Conservation (phyloP, 352 stramenopile genomes). For the Peronosclerospora sorghi region DNA sequence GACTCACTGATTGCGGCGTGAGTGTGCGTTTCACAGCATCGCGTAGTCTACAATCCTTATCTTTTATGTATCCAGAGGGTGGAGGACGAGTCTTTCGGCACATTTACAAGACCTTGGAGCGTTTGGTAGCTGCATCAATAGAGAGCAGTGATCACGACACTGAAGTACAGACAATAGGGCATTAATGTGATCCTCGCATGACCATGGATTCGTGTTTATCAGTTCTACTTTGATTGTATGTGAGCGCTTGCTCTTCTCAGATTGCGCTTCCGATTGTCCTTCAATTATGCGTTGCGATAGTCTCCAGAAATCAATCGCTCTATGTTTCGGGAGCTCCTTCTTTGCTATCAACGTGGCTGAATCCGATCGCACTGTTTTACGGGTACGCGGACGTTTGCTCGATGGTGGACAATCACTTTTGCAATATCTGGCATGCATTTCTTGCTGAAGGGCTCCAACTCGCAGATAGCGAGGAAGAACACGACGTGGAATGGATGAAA, state of each 20-base stretch:
- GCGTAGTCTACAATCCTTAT: too few relatives aligned
- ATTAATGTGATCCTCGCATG: constrained; percentile 9
- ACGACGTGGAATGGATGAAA: not conserved
- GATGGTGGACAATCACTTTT: constrained; percentile 65
- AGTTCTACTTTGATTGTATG: constrained; percentile 42
- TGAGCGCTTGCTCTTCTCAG: constrained; percentile 54
- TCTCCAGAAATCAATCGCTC: constrained; percentile 20
- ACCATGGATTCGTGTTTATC: constrained; percentile 31
- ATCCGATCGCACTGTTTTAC: constrained; percentile 33
- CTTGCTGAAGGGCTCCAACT: constrained; percentile 11
- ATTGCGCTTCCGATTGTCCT: constrained; percentile 41
- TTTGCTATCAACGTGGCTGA: constrained; percentile 35
- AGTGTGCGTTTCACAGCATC: too few relatives aligned
- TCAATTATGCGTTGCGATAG: constrained; percentile 36
- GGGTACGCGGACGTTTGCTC: constrained; percentile 26
- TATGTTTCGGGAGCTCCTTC: constrained; percentile 25
- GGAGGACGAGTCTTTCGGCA: constrained; percentile 43
- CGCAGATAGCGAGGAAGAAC: constrained; percentile 3
- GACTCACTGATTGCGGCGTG: constrained; percentile 42
- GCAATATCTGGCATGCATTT: constrained; percentile 39
- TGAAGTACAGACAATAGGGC: not conserved
- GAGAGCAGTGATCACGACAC: not conserved
- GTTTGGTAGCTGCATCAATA: constrained; percentile 12
- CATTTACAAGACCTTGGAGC: constrained; percentile 24
- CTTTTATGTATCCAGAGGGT: too few relatives aligned